A percentile compares a stretch with the other conserved stretches of the same genome.
These are phyloP conservation scores for Ophiocordyceps sinensis DNA, from an alignment of 2,329 filamentous ascomycete species.

Conservation along the genomic window DNA sequence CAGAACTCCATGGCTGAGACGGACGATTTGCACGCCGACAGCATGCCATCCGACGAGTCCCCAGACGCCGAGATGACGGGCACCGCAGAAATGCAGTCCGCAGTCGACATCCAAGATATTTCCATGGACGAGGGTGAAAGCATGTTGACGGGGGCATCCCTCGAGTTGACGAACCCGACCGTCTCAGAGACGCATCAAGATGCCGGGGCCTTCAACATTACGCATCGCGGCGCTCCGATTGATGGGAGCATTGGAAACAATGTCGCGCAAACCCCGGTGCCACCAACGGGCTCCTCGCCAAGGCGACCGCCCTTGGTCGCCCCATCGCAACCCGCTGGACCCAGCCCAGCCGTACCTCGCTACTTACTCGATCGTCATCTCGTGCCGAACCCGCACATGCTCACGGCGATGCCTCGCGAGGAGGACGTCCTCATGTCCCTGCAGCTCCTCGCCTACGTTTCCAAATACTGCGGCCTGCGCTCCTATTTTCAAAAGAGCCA, in stretches of 20 bases:
- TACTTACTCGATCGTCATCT: conserved; percentile 65
- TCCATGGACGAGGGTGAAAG: conserved; percentile 66
- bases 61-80: conserved; percentile 66
- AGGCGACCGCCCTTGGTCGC: conserved; percentile 55
- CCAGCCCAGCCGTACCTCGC: conserved; percentile 58
- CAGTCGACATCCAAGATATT: conserved; percentile 75
- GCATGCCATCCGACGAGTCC: conserved; percentile 64
- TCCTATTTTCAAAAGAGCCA: conserved; percentile 94
- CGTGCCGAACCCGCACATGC: conserved; percentile 55
- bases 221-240: conserved; percentile 66
- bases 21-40: conserved; percentile 76
- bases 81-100: conserved; percentile 63
- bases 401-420: conserved; percentile 87
- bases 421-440: conserved; percentile 98
- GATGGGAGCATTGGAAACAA: conserved; percentile 75
- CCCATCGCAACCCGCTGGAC: conserved; percentile 59
- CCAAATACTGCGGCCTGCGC: conserved; percentile 93
- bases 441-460: conserved; percentile 91
- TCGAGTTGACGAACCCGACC: conserved; percentile 62
- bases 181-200: conserved; percentile 70
- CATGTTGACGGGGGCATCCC: conserved; percentile 60
- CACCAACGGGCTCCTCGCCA: conserved; percentile 58
- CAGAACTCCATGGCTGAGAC: conserved; percentile 81
- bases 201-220: conserved; percentile 85
- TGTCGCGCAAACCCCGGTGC: conserved; percentile 49